These are phyloP conservation scores for Fonsecaea pugnacius DNA, from an alignment of 2,329 filamentous ascomycete species.

Conservation along the genomic window DNA sequence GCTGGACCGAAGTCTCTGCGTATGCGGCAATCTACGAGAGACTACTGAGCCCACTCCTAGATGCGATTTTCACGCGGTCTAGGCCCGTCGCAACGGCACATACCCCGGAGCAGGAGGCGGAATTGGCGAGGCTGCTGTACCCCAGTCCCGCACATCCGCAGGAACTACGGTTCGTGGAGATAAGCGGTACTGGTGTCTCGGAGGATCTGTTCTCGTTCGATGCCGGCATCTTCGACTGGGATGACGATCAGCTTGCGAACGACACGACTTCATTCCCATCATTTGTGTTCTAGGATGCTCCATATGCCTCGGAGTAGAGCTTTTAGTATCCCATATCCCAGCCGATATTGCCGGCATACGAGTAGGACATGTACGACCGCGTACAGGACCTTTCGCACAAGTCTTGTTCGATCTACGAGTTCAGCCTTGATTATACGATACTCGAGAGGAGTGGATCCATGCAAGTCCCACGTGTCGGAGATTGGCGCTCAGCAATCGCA, in stretches of 20 bases:
- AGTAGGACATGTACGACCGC: not conserved
- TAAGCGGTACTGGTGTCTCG: not conserved
- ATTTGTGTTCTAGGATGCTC: not conserved
- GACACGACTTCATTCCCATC: slow-evolving; percentile 6
- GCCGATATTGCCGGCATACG: not conserved
- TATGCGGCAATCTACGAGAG: slow-evolving; percentile 33
- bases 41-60: slow-evolving; percentile 37
- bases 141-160: slow-evolving; percentile 5
- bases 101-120: slow-evolving; percentile 23
- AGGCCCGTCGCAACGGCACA: slow-evolving; percentile 10
- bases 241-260: slow-evolving; percentile 2
- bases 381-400: not conserved
- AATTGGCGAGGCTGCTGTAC: slow-evolving; percentile 22
- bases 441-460: not conserved
- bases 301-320: not conserved
- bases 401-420: not conserved
- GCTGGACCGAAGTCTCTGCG: slow-evolving; percentile 38
- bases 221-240: slow-evolving; percentile 6
- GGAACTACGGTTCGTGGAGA: slow-evolving; percentile 7
- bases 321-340: not conserved
- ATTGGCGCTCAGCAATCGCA: slow-evolving; percentile 8
- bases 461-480: slow-evolving; percentile 10
- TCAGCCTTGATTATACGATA: not conserved
- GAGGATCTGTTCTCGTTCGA: slow-evolving; percentile 10
- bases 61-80: slow-evolving; percentile 33